Base-by-base conservation (phyloP, 305 asterid species). In the Stenogyne calaminthoides region DNA sequence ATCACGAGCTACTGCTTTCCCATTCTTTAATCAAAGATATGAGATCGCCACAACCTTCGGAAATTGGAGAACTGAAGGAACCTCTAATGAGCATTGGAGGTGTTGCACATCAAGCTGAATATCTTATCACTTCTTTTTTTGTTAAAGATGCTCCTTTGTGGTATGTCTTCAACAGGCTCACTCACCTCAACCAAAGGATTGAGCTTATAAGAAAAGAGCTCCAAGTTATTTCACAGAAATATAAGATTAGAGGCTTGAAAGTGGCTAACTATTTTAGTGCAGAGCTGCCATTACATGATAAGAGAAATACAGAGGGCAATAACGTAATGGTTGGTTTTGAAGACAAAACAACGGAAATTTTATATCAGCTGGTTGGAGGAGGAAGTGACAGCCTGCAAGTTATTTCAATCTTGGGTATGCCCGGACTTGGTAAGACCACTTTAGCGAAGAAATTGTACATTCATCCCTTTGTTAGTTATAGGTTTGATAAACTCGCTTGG, bases 401-500 rank as follows among this genome's bases (percentile, higher is more conserved):
- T 46, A 46, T 46, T 46, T 46, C 52, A 12, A 42, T 42, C 15
- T 11, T 42, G 49, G 49, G 49, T 15, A 27, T 27, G 29, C 29
- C 73, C 3, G 73, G 78, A 27, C 15, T 75, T 11, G 74, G 79
- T 32, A 74, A 69, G 75, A 60, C 80, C 1, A 76, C 71, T 3
- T 19, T 76, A 20, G 80, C 80, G 0, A 69, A 63, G 9, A 76
- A 39, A 39, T 14, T 76, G 61, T 70, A 37, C 62, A 19, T 36
- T 7, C 44, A 60, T 49, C 70, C 72, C 9, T 15, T 16, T 3
- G 29, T 52, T n/a, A 12, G 6, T 6, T 2, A 52, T 14, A 20
- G 27, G 12, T 76, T 22, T 22, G 25, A 22, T 22, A 22, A 22
- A 22, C 25, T n/a, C n/a, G n/a, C n/a, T n/a, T n/a, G n/a, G n/a